Base-by-base conservation (phyloP, 169 alveolate genomes). In the Pseudocohnilembus persalinus region DNA sequence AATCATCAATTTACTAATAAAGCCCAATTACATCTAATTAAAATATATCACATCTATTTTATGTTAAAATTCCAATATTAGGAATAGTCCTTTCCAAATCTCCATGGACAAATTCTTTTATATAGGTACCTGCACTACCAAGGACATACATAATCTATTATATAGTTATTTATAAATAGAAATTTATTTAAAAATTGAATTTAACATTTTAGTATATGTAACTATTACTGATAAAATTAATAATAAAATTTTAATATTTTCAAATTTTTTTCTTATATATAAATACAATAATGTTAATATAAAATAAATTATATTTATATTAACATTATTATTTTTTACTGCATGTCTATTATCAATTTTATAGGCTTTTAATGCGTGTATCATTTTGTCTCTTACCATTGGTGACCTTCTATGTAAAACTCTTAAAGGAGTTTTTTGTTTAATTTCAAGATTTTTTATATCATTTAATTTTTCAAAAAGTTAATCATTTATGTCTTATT, bases 61-160 rank as follows among this genome's bases (percentile, higher is more conserved):
- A 82, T 29, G 92, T 74, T 82, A 94, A 1, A 20, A 92, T 77
- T 68, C 94, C 92, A 28, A 94, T 72, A 85, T 90, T 94, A 27
- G 97, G 97, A 25, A 80, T 81, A 27, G 97, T 94, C 81, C 97
- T 92, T 84, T 93, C 94, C 31, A 94, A 76, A 84, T 94, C 97
- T 35, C 96, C 92, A 84, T 94, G 97, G 78, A 94, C 93, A 81
- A 94, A 94, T 87, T 94, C 97, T 88, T 94, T 94, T 29, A 94
- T 94, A 81, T 94, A 94, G 64, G 97, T 94, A 28, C 97, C 97
- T 28, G 97, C 97, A 25, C 93, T 85, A 28, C 95, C 84, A 11
- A 94, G 81, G 1, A 94, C 91, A 89, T 91, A 89, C 29, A 94
- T 80, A 29, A 49, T 20, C 68, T 49, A n/a, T n/a, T n/a, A 49